Base-by-base conservation (phyloP, 495 filamentous ascomycete genomes). In the Penicillium macrosclerotiorum region DNA sequence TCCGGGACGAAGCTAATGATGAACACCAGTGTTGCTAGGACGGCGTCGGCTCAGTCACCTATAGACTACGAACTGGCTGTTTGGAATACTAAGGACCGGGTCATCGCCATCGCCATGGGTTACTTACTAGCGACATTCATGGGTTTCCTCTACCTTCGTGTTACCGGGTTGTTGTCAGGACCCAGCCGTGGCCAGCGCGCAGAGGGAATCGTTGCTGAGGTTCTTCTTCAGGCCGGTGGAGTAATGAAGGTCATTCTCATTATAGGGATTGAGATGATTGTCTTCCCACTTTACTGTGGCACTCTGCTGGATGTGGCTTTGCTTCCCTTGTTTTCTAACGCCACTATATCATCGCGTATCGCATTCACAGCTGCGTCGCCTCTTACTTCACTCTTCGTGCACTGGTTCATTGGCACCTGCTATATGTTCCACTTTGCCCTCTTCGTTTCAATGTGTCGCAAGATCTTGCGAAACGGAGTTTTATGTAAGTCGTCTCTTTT, bases 341-440 rank as follows among this genome's bases (percentile, higher is more conserved):
- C 88, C 3, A 89, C 85, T 3, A 56, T 96, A 18, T 72, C 76
- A 34, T 88, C 88, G 0, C 80, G 93, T 16, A 64, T 95, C 26
- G 65, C 79, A 5, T 96, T 94, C 54, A 88, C 87, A 19, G 63
- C 81, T 25, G 70, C 78, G 25, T 86, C 83, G 47, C 91, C 92
- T 0, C 73, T 89, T 31, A 96, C 89, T 0, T 94, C 89, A 5
- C 80, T 91, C 14, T 99, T 99, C 59, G 85, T 97, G 17, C 93
- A 99, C 65, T 99, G 93, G 93, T 99, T 99, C 62, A 83, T 95
- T 37, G 93, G 93, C 16, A 99, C 93, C 5, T 95, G 90, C 51
- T 99, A 99, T 67, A 99, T 99, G 93, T 99, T 99, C 65, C 93
- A 99, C 62, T 99, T 99, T 62, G 93, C 93, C 16, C 75, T 97